A percentile compares a stretch with the other conserved stretches of the same genome.
These are phyloP conservation scores for Fusarium avenaceum DNA, from an alignment of 2,329 filamentous ascomycete genomes.

Conservation along the genomic window DNA sequence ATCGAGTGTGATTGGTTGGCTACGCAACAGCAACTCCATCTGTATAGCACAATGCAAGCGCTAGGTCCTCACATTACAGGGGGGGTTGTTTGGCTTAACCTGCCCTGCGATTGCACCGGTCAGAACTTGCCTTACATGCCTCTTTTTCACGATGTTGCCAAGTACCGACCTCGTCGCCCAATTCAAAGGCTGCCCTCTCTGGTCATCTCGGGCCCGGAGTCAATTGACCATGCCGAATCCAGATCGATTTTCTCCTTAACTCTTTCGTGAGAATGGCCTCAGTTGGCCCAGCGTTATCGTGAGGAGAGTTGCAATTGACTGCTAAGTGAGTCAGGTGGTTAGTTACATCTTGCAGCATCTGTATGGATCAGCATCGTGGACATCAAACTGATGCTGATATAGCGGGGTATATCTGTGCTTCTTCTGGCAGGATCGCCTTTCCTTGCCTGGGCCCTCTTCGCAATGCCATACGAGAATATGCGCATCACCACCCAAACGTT, in stretches of 20 bases:
- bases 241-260: slow-evolving; percentile 6
- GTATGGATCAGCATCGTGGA: neutral
- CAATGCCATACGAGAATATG: slow-evolving; percentile 20
- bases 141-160: slow-evolving; percentile 8
- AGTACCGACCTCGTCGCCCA: slow-evolving; percentile 8
- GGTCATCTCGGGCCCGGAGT: slow-evolving; percentile 31
- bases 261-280: slow-evolving; percentile 16
- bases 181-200: slow-evolving; percentile 17
- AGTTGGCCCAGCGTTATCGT: neutral
- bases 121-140: neutral
- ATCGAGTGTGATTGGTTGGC: slow-evolving; percentile 16
- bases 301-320: neutral
- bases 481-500: slow-evolving; percentile 24
- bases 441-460: slow-evolving; percentile 1
- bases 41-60: slow-evolving; percentile 45
- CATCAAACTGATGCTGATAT: slow-evolving; percentile 1
- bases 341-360: neutral
- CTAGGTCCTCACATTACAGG: slow-evolving; percentile 22
- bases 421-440: slow-evolving; percentile 12
- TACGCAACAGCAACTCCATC: slow-evolving; percentile 33
- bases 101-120: slow-evolving; percentile 11
- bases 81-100: slow-evolving; percentile 10
- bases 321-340: neutral
- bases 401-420: slow-evolving; percentile 3
- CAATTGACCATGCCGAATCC: slow-evolving; percentile 27